Conservation (phyloP, 192 early-diverging fungal genomes). For the Oehlia diaphana region DNA sequence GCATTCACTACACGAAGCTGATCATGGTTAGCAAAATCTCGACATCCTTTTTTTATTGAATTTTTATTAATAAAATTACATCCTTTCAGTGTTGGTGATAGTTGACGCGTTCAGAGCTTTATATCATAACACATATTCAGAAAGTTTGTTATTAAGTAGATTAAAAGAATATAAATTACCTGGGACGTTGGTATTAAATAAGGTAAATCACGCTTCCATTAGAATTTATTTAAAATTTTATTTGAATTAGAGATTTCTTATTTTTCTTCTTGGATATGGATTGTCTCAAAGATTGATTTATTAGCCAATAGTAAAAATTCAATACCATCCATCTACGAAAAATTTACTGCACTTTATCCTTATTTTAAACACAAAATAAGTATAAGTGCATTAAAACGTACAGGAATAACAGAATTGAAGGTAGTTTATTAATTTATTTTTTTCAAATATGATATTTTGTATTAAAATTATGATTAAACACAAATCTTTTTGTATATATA, state of each 20-base stretch:
- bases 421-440: constrained; percentile 12
- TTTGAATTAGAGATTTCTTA: neutral
- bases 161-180: constrained; percentile 45
- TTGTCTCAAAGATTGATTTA: constrained; percentile 42
- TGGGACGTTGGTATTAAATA: constrained; percentile 57
- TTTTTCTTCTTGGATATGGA: neutral
- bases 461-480: constrained; percentile 30
- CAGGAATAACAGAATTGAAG: constrained; percentile 31
- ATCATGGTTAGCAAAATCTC: constrained; percentile 40
- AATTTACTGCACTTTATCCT: constrained; percentile 39
- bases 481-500: constrained; percentile 24
- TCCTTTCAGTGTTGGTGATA: constrained; percentile 45
- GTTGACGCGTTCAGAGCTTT: constrained; percentile 51
- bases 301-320: constrained; percentile 36
- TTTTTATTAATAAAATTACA: too few species aligned
- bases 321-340: constrained; percentile 36
- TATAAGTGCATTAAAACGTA: constrained; percentile 40
- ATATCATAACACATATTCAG: constrained; percentile 34
- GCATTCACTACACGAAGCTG: constrained; percentile 55
- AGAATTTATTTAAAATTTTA: neutral
- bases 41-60: neutral
- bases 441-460: constrained; percentile 11
- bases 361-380: constrained; percentile 37
- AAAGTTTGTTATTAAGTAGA: constrained; percentile 49
- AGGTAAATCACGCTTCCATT: constrained; percentile 37